Percentiles rank a stretch among this genome's conserved stretches.
These are phyloP conservation scores for Fusarium secorum DNA, from an alignment of 2,329 filamentous ascomycete genomes.

Conservation along the genomic window DNA sequence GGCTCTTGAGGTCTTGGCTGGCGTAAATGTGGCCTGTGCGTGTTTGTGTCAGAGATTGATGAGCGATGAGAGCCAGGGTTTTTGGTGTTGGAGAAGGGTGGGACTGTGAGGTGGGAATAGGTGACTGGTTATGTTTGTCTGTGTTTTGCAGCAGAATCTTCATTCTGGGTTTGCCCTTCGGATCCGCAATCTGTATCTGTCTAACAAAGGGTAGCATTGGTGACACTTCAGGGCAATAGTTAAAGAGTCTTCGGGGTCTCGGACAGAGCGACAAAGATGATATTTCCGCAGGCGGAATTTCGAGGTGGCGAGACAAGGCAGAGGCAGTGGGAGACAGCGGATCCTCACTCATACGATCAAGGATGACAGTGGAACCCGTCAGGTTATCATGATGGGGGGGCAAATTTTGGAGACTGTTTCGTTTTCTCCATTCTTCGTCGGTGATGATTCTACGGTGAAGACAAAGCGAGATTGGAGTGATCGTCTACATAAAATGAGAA, in stretches of 20 bases:
- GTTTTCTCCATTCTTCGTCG: background rate
- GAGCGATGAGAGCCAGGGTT: constrained; percentile 5
- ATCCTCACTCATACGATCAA: constrained; percentile 28
- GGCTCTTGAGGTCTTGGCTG: constrained; percentile 38
- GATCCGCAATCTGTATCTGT: constrained; percentile 7
- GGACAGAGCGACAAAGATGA: background rate
- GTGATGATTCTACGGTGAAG: background rate
- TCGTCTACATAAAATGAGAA: background rate
- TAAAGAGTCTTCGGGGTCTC: background rate
- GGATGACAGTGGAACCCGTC: constrained; percentile 18
- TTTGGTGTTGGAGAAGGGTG: constrained; percentile 9
- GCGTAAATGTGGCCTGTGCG: constrained; percentile 22
- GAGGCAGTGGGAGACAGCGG: background rate
- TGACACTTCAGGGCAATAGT: background rate
- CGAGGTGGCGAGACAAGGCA: constrained; percentile 12
- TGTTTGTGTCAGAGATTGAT: constrained; percentile 8
- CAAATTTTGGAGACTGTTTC: constrained; percentile 1
- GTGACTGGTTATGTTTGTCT: background rate
- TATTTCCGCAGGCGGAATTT: constrained; percentile 21
- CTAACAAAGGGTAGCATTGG: background rate
- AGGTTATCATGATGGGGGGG: constrained; percentile 23
- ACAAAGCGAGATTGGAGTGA: background rate
- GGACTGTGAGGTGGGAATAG: background rate
- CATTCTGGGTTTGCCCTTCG: background rate
- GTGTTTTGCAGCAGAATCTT: background rate